Evolutionary conservation across 2,329 filamentous ascomycete genomes (phyloP).

Genomic region (Diaporthe citriasiana): DNA sequence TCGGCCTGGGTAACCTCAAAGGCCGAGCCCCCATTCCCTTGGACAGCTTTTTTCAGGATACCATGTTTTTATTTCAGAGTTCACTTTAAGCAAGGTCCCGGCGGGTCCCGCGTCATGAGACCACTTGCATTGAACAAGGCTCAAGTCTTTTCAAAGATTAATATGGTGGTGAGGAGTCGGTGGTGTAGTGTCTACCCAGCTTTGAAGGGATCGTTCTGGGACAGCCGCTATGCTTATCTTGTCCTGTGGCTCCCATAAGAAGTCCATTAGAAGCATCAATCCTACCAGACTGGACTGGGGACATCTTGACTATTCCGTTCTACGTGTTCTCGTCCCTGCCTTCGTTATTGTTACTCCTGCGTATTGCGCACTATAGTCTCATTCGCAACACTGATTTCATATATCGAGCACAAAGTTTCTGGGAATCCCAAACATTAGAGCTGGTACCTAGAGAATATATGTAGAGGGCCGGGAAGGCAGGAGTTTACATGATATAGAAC

Average conservation of each 20-base stretch:
- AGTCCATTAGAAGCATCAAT: slow-evolving; percentile 23
- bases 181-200: slow-evolving; percentile 3
- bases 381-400: slow-evolving; percentile 3
- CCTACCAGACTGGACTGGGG: slow-evolving; percentile 9
- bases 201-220: slow-evolving; percentile 10
- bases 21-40: neutral
- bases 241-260: slow-evolving; percentile 5
- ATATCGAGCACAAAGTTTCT: neutral
- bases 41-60: slow-evolving; percentile 36
- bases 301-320: neutral
- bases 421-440: neutral
- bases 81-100: slow-evolving; percentile 13
- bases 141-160: slow-evolving; percentile 19
- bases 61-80: slow-evolving; percentile 33
- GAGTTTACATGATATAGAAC: neutral
- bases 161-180: neutral
- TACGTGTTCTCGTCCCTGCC: slow-evolving; percentile 8
- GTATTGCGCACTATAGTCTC: neutral
- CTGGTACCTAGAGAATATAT: slow-evolving; percentile 5
- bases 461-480: neutral
- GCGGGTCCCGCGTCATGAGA: slow-evolving; percentile 1
- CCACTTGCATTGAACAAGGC: slow-evolving; percentile 9
- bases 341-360: neutral
- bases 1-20: slow-evolving; percentile 5
- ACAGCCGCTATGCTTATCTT: slow-evolving; percentile 5